These are phyloP conservation scores for Coemansia sp. DNA, from an alignment of 192 early-diverging fungal genomes.

Conservation along the genomic window DNA sequence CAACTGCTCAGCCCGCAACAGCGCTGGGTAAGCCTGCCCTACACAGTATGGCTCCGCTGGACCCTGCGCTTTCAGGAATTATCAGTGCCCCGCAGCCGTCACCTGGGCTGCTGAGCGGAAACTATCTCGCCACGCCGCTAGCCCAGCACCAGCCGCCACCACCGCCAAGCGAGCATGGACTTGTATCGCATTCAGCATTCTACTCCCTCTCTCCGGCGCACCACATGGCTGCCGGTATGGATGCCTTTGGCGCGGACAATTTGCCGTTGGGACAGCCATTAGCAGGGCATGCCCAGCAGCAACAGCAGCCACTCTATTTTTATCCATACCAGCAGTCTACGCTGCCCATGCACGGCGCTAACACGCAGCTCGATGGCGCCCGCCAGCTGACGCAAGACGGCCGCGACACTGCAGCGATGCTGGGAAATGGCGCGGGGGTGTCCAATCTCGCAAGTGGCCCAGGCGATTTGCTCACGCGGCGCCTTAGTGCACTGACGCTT, in stretches of 20 bases:
- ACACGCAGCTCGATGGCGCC: not conserved
- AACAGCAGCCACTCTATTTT: conserved; percentile 14
- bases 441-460: conserved; percentile 25
- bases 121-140: not conserved
- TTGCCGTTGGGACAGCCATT: conserved; percentile 6
- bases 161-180: conserved; percentile 13
- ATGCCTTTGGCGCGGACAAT: conserved; percentile 18
- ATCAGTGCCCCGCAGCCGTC: conserved; percentile 18
- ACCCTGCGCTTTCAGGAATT: conserved; percentile 10
- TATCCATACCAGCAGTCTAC: conserved; percentile 22
- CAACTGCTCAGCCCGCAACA: conserved; percentile 14
- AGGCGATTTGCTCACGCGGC: conserved; percentile 45
- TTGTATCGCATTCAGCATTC: conserved; percentile 36
- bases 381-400: conserved; percentile 10
- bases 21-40: conserved; percentile 5
- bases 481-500: conserved; percentile 42
- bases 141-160: conserved; percentile 20
- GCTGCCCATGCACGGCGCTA: not conserved
- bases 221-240: conserved; percentile 14
- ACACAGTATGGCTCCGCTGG: conserved; percentile 16
- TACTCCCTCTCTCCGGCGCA: conserved; percentile 34
- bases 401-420: conserved; percentile 1
- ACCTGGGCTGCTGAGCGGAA: conserved; percentile 8
- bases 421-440: conserved; percentile 18
- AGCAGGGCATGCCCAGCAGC: not conserved